A percentile compares a stretch with the other conserved stretches of the same genome.
These are phyloP conservation scores for Zygoascus bituminiphila DNA, from an alignment of 805 yeast genomes.

Conservation along the genomic window DNA sequence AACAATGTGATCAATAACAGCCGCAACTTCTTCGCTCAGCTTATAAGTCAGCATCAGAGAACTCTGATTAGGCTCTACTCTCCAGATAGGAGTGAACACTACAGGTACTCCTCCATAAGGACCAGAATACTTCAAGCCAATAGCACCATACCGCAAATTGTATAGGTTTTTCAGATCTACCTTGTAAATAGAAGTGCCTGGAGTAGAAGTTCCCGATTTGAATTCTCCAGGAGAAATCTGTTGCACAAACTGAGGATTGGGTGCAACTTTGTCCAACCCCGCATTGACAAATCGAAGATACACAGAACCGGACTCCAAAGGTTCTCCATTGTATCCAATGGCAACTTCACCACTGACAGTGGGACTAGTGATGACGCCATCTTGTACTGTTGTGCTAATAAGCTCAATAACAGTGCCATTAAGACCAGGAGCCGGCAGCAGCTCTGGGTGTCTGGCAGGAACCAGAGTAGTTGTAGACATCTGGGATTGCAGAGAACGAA, in stretches of 20 bases:
- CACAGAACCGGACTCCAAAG: slow-evolving; percentile 4
- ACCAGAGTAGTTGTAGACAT: slow-evolving; percentile 5
- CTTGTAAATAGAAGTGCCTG: slow-evolving; percentile 8
- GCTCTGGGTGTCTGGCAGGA: slow-evolving; percentile 22
- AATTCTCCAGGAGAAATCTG: slow-evolving; percentile 15
- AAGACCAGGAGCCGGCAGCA: slow-evolving; percentile 30
- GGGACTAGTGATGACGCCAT: slow-evolving; percentile 52
- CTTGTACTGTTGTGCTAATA: slow-evolving; percentile 62
- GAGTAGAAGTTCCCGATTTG: slow-evolving; percentile 10
- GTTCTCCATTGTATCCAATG: slow-evolving; percentile 45
- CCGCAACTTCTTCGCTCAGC: slow-evolving; percentile 42
- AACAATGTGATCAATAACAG: slow-evolving; percentile 27
- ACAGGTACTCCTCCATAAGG: slow-evolving; percentile 45
- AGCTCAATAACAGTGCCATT: slow-evolving; percentile 84
- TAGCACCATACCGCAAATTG: slow-evolving; percentile 33
- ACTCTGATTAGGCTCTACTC: slow-evolving; percentile 75
- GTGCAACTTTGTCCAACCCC: slow-evolving; percentile 37
- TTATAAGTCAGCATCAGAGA: slow-evolving; percentile 70
- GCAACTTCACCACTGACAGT: slow-evolving; percentile 82
- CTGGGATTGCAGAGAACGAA: slow-evolving; percentile 4
- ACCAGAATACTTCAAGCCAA: slow-evolving; percentile 40
- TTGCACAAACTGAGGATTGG: slow-evolving; percentile 48
- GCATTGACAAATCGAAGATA: slow-evolving; percentile 8
- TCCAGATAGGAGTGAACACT: slow-evolving; percentile 76
- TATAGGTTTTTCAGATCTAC: slow-evolving; percentile 7